Conservation (phyloP, 2,329 filamentous ascomycete genomes). For the Plenodomus lindquistii region DNA sequence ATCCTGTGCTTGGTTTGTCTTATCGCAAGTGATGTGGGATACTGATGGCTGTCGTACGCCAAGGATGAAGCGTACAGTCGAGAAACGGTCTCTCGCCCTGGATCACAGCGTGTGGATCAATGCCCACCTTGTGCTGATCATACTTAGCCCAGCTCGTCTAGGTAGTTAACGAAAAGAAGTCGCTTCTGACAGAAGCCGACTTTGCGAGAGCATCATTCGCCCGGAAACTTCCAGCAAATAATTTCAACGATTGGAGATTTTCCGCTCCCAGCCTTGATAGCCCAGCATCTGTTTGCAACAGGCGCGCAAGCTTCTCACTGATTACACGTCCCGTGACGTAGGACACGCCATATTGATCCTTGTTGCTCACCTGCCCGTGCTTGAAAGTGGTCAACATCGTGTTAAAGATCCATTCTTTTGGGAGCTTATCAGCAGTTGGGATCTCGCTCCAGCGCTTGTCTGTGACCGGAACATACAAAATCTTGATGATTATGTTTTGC, state of each 20-base stretch:
- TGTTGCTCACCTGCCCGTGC: slow-evolving; percentile 9
- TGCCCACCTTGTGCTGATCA: slow-evolving; percentile 8
- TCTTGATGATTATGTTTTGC: neutral
- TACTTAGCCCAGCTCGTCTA: slow-evolving; percentile 14
- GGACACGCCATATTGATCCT: slow-evolving; percentile 2
- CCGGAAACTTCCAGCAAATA: neutral
- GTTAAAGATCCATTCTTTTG: slow-evolving; percentile 18
- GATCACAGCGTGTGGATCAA: neutral
- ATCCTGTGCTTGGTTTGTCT: slow-evolving; percentile 10
- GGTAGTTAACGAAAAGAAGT: slow-evolving; percentile 11
- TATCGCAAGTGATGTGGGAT: slow-evolving; percentile 9
- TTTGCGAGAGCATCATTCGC: no score
- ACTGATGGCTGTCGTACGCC: neutral
- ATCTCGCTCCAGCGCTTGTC: slow-evolving; percentile 2
- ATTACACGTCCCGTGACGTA: slow-evolving; percentile 17
- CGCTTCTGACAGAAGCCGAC: slow-evolving; percentile 8
- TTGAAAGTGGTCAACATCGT: slow-evolving; percentile 3
- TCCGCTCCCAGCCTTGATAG: no score
- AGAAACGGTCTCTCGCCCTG: slow-evolving; percentile 13
- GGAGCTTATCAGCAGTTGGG: neutral
- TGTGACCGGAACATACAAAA: slow-evolving; percentile 5
- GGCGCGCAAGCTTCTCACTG: slow-evolving; percentile 2
- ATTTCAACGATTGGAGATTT: no score
- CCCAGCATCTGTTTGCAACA: neutral
- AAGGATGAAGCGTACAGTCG: slow-evolving; percentile 16